Base-by-base conservation (phyloP, 768 basidiomycete genomes). In the Neoboletus magnificus region DNA sequence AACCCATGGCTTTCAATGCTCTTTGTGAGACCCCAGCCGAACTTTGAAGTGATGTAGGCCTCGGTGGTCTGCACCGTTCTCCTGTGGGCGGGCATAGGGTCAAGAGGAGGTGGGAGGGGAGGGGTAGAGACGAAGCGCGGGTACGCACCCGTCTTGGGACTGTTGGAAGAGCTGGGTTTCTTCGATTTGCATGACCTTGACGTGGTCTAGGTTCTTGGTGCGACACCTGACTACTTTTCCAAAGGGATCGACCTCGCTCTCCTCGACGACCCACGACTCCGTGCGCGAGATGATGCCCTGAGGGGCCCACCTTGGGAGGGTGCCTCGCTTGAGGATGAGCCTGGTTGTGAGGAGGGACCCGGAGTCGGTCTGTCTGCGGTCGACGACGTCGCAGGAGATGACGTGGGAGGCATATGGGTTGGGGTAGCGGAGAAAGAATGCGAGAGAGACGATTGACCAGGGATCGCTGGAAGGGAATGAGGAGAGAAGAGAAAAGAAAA, bases 361-460 rank as follows among this genome's bases (percentile, higher is more conserved):
- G 3, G 80, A 73, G 13, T 86, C 78, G 1, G 90, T 85, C 61
- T 89, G 77, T 20, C 74, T 78, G 61, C 95, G 89, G 51, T 91
- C 89, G 61, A 98, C 85, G 66, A 98, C 93, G 76, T 98, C 95
- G 79, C 93, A 95, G 5, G 94, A 94, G 62, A 95, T 74, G 71
- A 98, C 88, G 75, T 98, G 95, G 36, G 89, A 79, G 7, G 95
- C 91, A 66, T 92, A 93, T 47, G 95, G 93, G 69, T 97, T 98
- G 4, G 95, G 95, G 73, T 97, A 98, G 59, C 95, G 89, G 56
- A 97, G 77, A 70, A 95, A 95, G 78, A 89, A 97, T 13, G 95
- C 95, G 60, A 96, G 79, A 20, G 95, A 85, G 56, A 96, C 91
- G 62, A 91, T 95, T 54, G 91, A 80, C 85, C 95, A 93, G 71